Evolutionary conservation across 164 flowering plant species (phyloP).

Genomic region (Magnolia sinica): DNA sequence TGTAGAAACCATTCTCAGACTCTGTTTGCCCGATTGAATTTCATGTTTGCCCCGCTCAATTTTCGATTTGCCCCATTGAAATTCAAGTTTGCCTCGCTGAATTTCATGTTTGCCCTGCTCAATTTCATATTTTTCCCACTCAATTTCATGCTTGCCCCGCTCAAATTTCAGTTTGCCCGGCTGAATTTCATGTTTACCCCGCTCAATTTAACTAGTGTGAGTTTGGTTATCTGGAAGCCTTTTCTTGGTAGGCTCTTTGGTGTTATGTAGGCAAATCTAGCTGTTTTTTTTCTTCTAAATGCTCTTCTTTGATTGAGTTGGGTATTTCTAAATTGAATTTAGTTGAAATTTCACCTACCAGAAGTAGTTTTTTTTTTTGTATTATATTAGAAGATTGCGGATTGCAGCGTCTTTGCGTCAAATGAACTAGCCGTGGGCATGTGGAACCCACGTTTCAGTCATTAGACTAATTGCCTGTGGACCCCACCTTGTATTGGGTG

Average conservation of each 20-base stretch:
- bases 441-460: not conserved
- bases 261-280: not conserved
- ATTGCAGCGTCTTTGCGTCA: not conserved
- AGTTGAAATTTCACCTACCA: not conserved
- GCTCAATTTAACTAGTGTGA: no score
- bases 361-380: not conserved
- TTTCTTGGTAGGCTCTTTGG: not conserved
- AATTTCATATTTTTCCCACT: no score
- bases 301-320: not conserved
- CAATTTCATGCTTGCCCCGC: no score
- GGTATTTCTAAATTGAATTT: not conserved
- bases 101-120: no score
- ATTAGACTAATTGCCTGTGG: not conserved
- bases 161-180: no score
- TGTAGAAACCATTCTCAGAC: slow-evolving; percentile 13
- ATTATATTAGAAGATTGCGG: no score
- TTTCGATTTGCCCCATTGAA: no score
- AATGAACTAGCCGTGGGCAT: not conserved
- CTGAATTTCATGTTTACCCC: no score
- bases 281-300: not conserved
- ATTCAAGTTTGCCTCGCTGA: no score
- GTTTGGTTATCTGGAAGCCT: not conserved
- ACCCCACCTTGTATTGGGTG: not conserved
- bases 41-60: no score
- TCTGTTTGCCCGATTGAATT: no score